Conservation (phyloP, 768 basidiomycete species). For the Hygrocybe coccinea region DNA sequence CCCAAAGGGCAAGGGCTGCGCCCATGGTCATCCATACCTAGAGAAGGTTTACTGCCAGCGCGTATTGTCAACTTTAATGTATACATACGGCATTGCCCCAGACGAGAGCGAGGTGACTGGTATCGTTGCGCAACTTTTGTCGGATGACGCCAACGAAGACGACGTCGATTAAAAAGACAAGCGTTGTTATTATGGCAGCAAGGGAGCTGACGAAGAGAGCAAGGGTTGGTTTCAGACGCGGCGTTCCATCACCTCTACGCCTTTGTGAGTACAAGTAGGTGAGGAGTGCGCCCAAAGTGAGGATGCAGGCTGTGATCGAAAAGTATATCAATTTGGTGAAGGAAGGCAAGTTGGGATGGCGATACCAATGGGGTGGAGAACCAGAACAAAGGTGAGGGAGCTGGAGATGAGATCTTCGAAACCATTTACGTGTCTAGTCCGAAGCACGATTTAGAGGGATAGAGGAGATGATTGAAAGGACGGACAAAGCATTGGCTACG, state of each 20-base stretch:
- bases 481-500: constrained; percentile 44
- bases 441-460: constrained; percentile 8
- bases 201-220: constrained; percentile 35
- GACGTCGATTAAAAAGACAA: constrained; percentile 51
- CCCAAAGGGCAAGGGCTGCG: constrained; percentile 47
- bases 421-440: constrained; percentile 30
- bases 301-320: constrained; percentile 37
- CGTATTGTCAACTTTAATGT: background rate
- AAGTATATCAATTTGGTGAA: constrained; percentile 6
- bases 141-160: constrained; percentile 45
- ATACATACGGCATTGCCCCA: constrained; percentile 48
- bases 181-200: constrained; percentile 43
- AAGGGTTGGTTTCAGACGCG: constrained; percentile 36
- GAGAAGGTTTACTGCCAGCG: background rate
- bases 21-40: constrained; percentile 54
- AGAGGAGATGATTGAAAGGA: constrained; percentile 10
- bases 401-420: constrained; percentile 41
- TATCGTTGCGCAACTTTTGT: constrained; percentile 38
- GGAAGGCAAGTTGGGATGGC: constrained; percentile 1
- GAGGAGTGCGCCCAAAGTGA: constrained; percentile 49
- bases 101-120: constrained; percentile 36
- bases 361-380: constrained; percentile 53
- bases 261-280: constrained; percentile 44
- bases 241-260: constrained; percentile 33
- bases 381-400: constrained; percentile 44